Evolutionary conservation across 176 grass and related monocot genomes (phyloP), one percentile per base, ranked within the genome.

Genomic region (Bolboschoenus planiculmis): DNA sequence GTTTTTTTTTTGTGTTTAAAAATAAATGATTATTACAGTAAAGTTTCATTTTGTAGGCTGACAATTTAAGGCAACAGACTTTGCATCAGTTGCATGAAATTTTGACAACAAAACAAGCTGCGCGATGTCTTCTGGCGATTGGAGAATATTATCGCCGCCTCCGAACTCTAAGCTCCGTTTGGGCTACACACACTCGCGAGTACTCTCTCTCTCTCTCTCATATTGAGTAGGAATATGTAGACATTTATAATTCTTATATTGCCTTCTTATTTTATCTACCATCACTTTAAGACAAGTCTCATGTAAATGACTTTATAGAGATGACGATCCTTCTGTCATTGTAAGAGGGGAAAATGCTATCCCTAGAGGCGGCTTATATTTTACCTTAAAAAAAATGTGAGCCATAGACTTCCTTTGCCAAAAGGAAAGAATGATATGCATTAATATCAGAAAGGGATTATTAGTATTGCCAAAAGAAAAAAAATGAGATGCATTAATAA

Each of bases 121-220:
- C 97, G 1, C 85, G 88, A 78, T 96, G 91, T 67, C 88, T 99
- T 61, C 85, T 99, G 60, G 85, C 93, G 8, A 99, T 99, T 2
- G 96, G 96, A 81, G 97, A 99, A 84, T 99, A 99, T 56, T 86
- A 91, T 58, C 84, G 87, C 37, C 93, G 93, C 29, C 93, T 99
- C 58, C 86, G 97, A 56, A 85, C 97, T 73, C 97, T 99, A 77
- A 96, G 97, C 84, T 93, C 87, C 50, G 89, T 93, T 29, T 99
- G 97, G 96, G 79, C 80, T 89, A 91, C 97, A 83, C 91, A 89
- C 56, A 87, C 96, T 72, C 87, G 42, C 78, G 84, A 99, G 97
- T 99, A 95, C 35, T 64, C 36, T 47, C 56, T 27, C 56, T 64
- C 23, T 26, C 79, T 33, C 79, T 48, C 57, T 65, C 37, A 21